These are phyloP conservation scores for Mycena rosella DNA, from an alignment of 768 basidiomycete species.

Conservation along the genomic window DNA sequence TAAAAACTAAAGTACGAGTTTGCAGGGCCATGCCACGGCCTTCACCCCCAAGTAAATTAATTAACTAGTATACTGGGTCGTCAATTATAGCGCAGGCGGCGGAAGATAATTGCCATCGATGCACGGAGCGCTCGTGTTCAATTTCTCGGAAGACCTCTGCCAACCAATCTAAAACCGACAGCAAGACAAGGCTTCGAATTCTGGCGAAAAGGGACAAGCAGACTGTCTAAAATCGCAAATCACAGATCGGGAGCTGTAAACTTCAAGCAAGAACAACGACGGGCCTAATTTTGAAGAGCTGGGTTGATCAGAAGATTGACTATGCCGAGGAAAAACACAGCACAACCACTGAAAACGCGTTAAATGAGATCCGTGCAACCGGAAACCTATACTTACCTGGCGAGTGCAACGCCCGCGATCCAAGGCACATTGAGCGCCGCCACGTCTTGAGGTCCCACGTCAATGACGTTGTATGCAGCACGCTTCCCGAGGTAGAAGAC, in stretches of 20 bases:
- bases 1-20: too few relatives aligned
- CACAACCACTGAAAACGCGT: slow-evolving; percentile 22
- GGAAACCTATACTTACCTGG: slow-evolving; percentile 3
- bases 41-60: too few relatives aligned
- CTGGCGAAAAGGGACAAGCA: not conserved
- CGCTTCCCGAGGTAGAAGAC: slow-evolving; percentile 34
- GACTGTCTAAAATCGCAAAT: not conserved
- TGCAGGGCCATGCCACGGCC: too few relatives aligned
- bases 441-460: slow-evolving; percentile 16
- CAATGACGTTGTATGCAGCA: slow-evolving; percentile 43
- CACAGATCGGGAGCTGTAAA: not conserved
- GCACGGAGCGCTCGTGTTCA: not conserved
- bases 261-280: not conserved
- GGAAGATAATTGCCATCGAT: not conserved
- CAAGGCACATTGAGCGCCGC: slow-evolving; percentile 24
- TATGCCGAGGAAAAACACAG: slow-evolving; percentile 27
- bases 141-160: not conserved
- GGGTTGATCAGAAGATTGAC: slow-evolving; percentile 31
- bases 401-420: slow-evolving; percentile 29
- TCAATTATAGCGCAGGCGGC: not conserved
- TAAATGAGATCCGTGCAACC: too few relatives aligned
- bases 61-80: not conserved
- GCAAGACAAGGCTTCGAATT: too few relatives aligned
- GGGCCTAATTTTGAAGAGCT: slow-evolving; percentile 24
- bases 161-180: too few relatives aligned